Evolutionary conservation across 345 rosid species (phyloP).

Genomic region (Salix purpurea): DNA sequence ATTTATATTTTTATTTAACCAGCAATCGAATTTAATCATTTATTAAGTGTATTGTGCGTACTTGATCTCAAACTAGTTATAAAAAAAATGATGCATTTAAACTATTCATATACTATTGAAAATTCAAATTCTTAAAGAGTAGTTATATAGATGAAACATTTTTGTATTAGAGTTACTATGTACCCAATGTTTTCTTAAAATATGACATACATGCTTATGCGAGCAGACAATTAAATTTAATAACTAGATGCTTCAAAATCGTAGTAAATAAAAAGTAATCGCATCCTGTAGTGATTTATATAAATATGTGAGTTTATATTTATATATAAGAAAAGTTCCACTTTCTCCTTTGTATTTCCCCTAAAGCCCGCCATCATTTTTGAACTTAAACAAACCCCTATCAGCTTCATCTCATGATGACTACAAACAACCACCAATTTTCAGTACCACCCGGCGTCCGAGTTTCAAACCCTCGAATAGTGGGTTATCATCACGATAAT

Average conservation of each 20-base stretch:
- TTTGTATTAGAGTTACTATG: no score
- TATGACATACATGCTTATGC: neutral
- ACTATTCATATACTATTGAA: neutral
- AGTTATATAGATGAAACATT: neutral
- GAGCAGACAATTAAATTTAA: no score
- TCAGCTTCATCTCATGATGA: neutral
- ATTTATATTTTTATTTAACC: no score
- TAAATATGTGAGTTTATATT: neutral
- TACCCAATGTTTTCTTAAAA: no score
- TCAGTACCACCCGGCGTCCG: neutral
- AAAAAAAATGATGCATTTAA: neutral
- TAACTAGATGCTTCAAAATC: neutral
- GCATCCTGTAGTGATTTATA: neutral
- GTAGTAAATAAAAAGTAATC: no score
- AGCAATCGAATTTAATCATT: no score
- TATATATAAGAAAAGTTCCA: no score
- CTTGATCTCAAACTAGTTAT: neutral
- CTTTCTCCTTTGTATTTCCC: no score
- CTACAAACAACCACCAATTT: neutral
- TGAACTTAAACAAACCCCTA: neutral
- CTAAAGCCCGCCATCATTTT: neutral
- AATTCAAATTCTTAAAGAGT: no score
- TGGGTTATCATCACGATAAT: neutral
- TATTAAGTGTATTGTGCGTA: no score
- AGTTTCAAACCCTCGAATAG: neutral